These are phyloP conservation scores for Capronia coronata DNA, from an alignment of 2,329 filamentous ascomycete species.

Conservation along the genomic window DNA sequence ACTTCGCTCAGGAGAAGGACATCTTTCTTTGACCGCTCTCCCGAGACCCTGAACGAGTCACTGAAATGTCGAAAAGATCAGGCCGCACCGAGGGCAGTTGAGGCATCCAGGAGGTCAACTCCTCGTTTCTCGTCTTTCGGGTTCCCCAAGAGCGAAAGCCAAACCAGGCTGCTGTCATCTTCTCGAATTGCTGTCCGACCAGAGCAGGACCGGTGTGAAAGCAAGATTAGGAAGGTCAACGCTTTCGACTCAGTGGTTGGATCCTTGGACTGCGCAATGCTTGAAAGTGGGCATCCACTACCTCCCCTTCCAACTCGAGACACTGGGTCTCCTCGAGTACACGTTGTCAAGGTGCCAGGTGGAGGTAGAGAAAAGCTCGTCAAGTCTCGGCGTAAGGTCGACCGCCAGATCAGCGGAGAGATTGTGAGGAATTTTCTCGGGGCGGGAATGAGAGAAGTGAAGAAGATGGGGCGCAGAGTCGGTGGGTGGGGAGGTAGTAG, in stretches of 20 bases:
- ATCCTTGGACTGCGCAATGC: conserved; percentile 9
- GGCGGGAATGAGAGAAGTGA: conserved; percentile 23
- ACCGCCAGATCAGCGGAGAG: conserved; percentile 21
- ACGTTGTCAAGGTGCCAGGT: conserved; percentile 12
- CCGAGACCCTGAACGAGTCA: conserved; percentile 8
- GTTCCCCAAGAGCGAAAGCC: background rate
- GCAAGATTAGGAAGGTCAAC: background rate
- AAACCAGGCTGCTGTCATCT: background rate
- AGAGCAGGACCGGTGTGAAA: background rate
- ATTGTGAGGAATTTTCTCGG: conserved; percentile 23
- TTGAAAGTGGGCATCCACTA: conserved; percentile 14
- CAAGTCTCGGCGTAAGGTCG: conserved; percentile 13
- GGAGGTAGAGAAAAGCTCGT: conserved; percentile 17
- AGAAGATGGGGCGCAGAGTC: conserved; percentile 23
- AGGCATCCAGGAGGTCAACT: conserved; percentile 8
- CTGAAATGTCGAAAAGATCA: conserved; percentile 13
- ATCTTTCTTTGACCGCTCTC: conserved; percentile 17
- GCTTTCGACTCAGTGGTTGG: conserved; percentile 1
- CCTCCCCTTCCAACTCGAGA: background rate
- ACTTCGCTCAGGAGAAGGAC: conserved; percentile 3
- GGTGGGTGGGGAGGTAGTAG: conserved; percentile 21
- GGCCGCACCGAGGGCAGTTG: conserved; percentile 7
- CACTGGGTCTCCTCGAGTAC: background rate
- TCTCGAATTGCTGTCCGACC: background rate
- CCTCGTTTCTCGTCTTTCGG: background rate